These are phyloP conservation scores for Eurotiales sp. DNA, from an alignment of 2,329 filamentous ascomycete species.

Conservation along the genomic window DNA sequence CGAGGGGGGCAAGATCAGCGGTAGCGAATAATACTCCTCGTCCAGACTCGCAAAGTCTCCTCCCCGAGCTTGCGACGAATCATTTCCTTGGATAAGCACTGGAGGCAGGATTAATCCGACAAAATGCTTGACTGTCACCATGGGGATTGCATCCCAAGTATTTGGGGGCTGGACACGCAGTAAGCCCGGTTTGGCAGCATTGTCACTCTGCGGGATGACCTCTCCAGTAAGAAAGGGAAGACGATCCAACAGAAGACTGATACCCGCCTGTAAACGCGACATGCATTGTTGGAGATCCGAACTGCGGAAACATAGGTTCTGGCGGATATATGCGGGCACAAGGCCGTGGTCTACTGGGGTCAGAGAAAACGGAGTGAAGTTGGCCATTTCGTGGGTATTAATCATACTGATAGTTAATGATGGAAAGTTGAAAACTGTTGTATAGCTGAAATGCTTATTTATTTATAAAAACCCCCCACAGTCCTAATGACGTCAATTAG, in stretches of 20 bases:
- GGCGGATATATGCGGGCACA: background rate
- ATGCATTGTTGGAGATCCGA: background rate
- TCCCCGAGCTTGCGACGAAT: background rate
- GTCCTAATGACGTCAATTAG: no score
- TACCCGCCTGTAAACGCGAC: background rate
- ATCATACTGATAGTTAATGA: no score
- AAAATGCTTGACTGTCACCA: background rate
- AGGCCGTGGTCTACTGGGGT: background rate
- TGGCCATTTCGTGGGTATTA: background rate
- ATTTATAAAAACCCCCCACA: no score
- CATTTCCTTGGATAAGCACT: background rate
- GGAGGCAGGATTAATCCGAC: background rate
- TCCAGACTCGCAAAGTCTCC: background rate
- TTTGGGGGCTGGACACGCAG: background rate
- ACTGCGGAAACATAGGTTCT: background rate
- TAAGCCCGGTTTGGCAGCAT: background rate
- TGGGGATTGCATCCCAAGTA: background rate
- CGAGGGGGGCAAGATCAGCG: slow-evolving; percentile 5
- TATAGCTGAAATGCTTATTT: no score
- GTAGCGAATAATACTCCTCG: background rate
- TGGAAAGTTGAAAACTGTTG: no score
- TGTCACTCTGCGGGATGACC: background rate
- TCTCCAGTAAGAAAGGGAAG: background rate
- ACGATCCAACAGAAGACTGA: background rate
- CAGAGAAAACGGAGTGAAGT: background rate